These are phyloP conservation scores for Raphidocelis subcapitata DNA, from an alignment of 139 green algal species.

Conservation along the genomic window DNA sequence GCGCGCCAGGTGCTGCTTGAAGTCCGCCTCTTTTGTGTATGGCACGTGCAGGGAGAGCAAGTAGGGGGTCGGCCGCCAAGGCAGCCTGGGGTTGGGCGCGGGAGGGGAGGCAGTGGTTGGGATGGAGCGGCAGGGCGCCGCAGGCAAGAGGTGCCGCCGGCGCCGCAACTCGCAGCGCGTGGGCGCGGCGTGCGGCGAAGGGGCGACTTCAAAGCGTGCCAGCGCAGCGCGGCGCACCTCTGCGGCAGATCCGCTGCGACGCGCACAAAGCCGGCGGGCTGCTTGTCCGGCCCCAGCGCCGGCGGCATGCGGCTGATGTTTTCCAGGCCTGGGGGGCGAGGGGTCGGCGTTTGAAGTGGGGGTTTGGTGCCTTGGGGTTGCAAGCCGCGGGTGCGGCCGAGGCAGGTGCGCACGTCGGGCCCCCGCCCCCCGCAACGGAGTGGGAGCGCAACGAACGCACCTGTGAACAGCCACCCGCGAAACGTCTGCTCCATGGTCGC, in stretches of 20 bases:
- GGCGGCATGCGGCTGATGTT: slow-evolving; percentile 22
- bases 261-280: slow-evolving; percentile 10
- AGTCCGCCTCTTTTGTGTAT: slow-evolving; percentile 15
- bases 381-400: background rate
- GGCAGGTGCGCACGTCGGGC: slow-evolving; percentile 1
- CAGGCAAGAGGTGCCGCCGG: background rate
- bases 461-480: slow-evolving; percentile 36
- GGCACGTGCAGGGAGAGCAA: slow-evolving; percentile 59
- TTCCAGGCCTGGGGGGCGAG: slow-evolving; percentile 4
- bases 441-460: background rate
- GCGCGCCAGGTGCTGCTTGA: background rate
- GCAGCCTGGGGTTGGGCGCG: slow-evolving; percentile 29
- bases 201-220: background rate
- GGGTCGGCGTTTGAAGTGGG: background rate
- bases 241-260: slow-evolving; percentile 26
- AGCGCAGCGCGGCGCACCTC: slow-evolving; percentile 14
- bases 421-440: background rate
- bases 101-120: background rate
- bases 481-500: slow-evolving; percentile 45
- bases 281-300: slow-evolving; percentile 20
- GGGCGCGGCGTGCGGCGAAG: background rate
- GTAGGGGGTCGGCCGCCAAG: slow-evolving; percentile 54
- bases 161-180: background rate
- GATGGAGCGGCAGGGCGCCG: background rate
- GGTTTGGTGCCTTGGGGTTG: background rate